phyloP scores from a whole-genome alignment of 2,329 filamentous ascomycete genomes.

The Leptodontidium sp. region DNA sequence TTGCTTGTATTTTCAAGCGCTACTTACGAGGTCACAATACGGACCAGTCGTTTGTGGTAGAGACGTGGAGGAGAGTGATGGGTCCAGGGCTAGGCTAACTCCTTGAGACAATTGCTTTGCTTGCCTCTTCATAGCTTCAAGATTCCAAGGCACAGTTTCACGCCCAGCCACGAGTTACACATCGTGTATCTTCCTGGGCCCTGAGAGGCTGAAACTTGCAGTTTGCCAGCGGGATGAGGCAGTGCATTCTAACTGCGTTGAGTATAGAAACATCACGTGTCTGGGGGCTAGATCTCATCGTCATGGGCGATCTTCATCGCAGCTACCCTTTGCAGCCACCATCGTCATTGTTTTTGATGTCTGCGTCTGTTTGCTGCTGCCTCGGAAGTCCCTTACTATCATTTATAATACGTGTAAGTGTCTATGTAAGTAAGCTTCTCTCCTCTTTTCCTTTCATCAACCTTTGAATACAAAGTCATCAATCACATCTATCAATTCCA shows the following conservation, averaged over 20 bases:
- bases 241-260: not conserved
- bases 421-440: conserved; percentile 7
- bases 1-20: too few species aligned
- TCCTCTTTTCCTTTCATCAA: not conserved
- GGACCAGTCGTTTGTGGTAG: too few species aligned
- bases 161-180: conserved; percentile 9
- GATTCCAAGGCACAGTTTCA: conserved; percentile 8
- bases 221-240: not conserved
- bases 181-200: not conserved
- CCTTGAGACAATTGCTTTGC: not conserved
- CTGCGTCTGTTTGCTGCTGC: conserved; percentile 5
- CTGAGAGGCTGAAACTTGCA: conserved; percentile 3
- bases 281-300: conserved; percentile 1
- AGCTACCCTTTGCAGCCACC: conserved; percentile 2
- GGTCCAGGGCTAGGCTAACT: too few species aligned
- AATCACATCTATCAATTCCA: not conserved
- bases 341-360: conserved; percentile 1
- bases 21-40: too few species aligned
- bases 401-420: not conserved
- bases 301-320: conserved; percentile 3
- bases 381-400: not conserved
- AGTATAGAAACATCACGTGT: conserved; percentile 12
- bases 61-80: too few species aligned
- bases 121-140: not conserved
- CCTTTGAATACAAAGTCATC: not conserved